Percentiles rank a stretch among this genome's conserved stretches.
These are phyloP conservation scores for Pichia sp. DNA, from an alignment of 1,139 yeast species.

Conservation along the genomic window DNA sequence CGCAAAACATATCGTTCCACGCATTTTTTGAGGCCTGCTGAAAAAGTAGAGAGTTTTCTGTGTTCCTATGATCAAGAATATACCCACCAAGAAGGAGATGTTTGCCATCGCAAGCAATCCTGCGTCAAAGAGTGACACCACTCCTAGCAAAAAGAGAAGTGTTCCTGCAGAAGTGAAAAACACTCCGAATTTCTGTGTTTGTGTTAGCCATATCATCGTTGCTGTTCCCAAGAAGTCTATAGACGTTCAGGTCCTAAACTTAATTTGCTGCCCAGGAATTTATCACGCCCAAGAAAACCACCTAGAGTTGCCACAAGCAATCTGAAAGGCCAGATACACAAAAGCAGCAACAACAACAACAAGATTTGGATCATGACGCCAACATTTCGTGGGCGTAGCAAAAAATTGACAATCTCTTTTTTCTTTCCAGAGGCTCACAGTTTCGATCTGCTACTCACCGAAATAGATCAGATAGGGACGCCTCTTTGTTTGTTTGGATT, in stretches of 20 bases:
- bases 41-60: constrained; percentile 80
- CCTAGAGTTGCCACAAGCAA: not conserved
- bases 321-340: not conserved
- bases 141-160: constrained; percentile 74
- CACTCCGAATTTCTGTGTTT: constrained; percentile 83
- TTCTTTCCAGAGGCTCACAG: not conserved
- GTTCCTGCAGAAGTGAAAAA: constrained; percentile 87
- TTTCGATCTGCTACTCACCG: not conserved
- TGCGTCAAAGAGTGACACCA: constrained; percentile 82
- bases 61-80: constrained; percentile 81
- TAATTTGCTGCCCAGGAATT: not conserved
- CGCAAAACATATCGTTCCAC: constrained; percentile 78
- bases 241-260: not conserved
- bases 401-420: not conserved
- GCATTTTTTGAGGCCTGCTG: constrained; percentile 77
- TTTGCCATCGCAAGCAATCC: constrained; percentile 89
- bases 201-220: constrained; percentile 70
- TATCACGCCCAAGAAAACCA: not conserved
- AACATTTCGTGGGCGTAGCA: not conserved
- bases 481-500: too few species aligned
- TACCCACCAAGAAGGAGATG: constrained; percentile 74
- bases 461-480: not conserved
- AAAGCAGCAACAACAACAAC: not conserved
- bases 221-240: not conserved
- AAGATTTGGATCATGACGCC: not conserved